Evolutionary conservation across 257 asterid genomes (phyloP).

Genomic region (Cinchona pubescens): DNA sequence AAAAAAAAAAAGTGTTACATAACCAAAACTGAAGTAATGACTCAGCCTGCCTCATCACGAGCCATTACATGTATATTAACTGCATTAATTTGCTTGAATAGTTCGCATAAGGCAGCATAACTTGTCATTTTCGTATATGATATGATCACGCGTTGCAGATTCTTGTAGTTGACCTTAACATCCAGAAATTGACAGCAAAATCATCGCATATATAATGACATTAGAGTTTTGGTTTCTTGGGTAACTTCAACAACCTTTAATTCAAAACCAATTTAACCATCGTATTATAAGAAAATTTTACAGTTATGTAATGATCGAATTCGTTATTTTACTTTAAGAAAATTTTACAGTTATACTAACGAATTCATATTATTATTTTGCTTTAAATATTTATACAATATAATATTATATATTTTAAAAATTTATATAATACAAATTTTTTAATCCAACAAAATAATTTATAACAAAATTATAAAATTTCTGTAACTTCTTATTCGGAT

Average conservation of each 20-base stretch:
- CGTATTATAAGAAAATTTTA: not conserved
- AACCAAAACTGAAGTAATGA: not conserved
- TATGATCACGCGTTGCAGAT: not conserved
- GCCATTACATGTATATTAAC: not conserved
- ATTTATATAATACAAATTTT: too few relatives aligned
- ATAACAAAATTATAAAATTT: too few relatives aligned
- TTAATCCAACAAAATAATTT: too few relatives aligned
- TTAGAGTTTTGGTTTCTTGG: constrained; percentile 3
- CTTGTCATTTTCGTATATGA: not conserved
- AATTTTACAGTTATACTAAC: too few relatives aligned
- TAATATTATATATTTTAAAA: too few relatives aligned
- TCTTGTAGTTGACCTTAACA: not conserved
- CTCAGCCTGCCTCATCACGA: constrained; percentile 6
- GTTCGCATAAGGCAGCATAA: not conserved
- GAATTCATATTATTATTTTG: too few relatives aligned
- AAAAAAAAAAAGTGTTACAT: not conserved
- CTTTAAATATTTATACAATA: too few relatives aligned
- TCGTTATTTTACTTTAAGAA: too few relatives aligned
- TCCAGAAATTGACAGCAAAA: not conserved
- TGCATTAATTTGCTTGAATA: not conserved
- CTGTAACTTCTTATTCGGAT: too few relatives aligned
- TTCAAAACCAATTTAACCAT: not conserved
- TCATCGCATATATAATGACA: not conserved
- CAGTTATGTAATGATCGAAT: too few relatives aligned
- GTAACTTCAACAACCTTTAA: not conserved